These are phyloP conservation scores for Aphanomyces astaci DNA, from an alignment of 352 stramenopile species.

Conservation along the genomic window DNA sequence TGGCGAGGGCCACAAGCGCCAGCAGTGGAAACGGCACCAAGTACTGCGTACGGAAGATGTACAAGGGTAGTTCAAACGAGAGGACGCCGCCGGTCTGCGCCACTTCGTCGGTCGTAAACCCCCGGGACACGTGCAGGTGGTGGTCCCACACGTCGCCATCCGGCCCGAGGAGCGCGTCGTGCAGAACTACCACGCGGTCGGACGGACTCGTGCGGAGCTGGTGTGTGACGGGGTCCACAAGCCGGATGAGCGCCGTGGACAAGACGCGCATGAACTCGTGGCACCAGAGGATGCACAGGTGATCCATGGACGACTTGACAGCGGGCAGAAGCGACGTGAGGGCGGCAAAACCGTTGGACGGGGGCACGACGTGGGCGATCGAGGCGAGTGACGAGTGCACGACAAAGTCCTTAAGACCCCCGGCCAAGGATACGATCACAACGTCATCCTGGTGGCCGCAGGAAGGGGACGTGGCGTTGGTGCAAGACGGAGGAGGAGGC, in stretches of 20 bases:
- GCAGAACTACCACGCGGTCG: slow-evolving; percentile 38
- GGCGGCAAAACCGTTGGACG: slow-evolving; percentile 33
- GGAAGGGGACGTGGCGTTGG: neutral
- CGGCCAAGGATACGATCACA: slow-evolving; percentile 62
- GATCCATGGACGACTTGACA: slow-evolving; percentile 63
- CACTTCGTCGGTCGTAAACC: slow-evolving; percentile 44
- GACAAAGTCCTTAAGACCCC: slow-evolving; percentile 71
- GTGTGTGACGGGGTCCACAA: slow-evolving; percentile 42
- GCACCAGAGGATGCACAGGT: slow-evolving; percentile 80
- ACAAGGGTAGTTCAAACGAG: slow-evolving; percentile 37
- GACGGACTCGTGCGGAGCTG: slow-evolving; percentile 37
- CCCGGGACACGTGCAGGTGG: slow-evolving; percentile 38
- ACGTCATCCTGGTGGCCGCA: neutral
- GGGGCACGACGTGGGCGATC: slow-evolving; percentile 31
- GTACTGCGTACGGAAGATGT: slow-evolving; percentile 41
- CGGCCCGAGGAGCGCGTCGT: slow-evolving; percentile 35
- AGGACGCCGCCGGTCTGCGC: slow-evolving; percentile 41
- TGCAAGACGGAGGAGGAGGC: neutral
- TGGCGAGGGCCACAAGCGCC: slow-evolving; percentile 53
- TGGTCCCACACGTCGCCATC: slow-evolving; percentile 23
- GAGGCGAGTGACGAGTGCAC: slow-evolving; percentile 47
- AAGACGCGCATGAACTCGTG: slow-evolving; percentile 66
- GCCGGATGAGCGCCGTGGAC: slow-evolving; percentile 48
- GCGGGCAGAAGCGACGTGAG: slow-evolving; percentile 52
- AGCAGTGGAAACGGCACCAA: slow-evolving; percentile 48